Conservation (phyloP, 305 asterid genomes). For the Fraxinus nigra region DNA sequence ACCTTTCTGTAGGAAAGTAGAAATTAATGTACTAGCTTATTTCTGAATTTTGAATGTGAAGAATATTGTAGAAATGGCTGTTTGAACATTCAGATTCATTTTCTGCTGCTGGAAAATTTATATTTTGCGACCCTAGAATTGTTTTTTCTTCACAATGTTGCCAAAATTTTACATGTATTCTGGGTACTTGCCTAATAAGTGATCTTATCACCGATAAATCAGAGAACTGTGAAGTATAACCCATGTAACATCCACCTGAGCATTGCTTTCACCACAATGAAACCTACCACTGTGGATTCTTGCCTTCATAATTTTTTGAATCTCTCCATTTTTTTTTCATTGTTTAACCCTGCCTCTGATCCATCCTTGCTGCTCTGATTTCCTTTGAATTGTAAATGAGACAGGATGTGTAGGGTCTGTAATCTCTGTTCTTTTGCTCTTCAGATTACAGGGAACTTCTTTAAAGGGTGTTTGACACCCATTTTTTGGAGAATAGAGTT, state of each 20-base stretch:
- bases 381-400: neutral
- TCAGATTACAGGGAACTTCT: neutral
- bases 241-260: neutral
- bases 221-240: neutral
- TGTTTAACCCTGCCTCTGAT: neutral
- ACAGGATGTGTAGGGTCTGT: neutral
- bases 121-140: neutral
- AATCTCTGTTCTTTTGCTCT: neutral
- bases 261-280: neutral
- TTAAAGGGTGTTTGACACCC: neutral
- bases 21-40: neutral
- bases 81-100: neutral
- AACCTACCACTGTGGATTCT: neutral
- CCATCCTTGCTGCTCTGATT: neutral
- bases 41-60: neutral
- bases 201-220: neutral
- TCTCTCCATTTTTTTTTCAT: neutral
- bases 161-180: neutral
- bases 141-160: neutral
- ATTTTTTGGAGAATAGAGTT: too few relatives aligned
- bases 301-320: neutral
- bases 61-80: neutral
- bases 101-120: neutral
- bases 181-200: neutral
- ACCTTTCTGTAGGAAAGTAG: neutral